A percentile compares a stretch with the other conserved stretches of the same genome.
phyloP scores from a whole-genome alignment of 176 grass and related monocot species.

The Cenchrus purpureus region DNA sequence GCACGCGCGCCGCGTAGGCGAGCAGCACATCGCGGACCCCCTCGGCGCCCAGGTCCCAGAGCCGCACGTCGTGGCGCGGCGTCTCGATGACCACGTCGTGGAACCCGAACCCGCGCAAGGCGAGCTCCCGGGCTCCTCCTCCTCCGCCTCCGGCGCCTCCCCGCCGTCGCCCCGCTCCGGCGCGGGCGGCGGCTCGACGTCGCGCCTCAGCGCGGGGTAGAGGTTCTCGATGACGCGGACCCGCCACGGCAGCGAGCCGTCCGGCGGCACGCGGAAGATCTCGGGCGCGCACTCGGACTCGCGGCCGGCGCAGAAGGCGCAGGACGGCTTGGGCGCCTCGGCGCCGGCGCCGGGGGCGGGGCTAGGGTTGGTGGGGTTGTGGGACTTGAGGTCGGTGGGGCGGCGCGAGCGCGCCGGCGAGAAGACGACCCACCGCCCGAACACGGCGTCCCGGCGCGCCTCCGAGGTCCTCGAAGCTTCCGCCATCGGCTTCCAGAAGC shows the following conservation, averaged over 20 bases:
- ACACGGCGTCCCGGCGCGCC: slow-evolving; percentile 69
- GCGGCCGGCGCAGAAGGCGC: slow-evolving; percentile 92
- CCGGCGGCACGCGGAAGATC: slow-evolving; percentile 79
- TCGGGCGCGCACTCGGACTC: slow-evolving; percentile 89
- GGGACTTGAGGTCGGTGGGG: slow-evolving; percentile 91
- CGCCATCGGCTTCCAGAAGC: slow-evolving; percentile 6
- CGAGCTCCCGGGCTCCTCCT: slow-evolving; percentile 8
- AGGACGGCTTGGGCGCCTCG: slow-evolving; percentile 44
- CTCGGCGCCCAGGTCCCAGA: slow-evolving; percentile 62
- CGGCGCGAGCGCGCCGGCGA: slow-evolving; percentile 85
- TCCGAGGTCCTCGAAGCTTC: slow-evolving; percentile 60
- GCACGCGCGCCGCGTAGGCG: slow-evolving; percentile 62
- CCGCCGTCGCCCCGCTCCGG: neutral
- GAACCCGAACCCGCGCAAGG: slow-evolving; percentile 76
- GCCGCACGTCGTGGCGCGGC: slow-evolving; percentile 73
- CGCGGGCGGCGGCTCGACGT: slow-evolving; percentile 45
- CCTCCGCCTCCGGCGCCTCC: neutral
- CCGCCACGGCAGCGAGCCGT: slow-evolving; percentile 51
- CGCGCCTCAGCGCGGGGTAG: slow-evolving; percentile 80
- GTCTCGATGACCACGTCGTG: slow-evolving; percentile 99
- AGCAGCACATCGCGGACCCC: slow-evolving; percentile 79
- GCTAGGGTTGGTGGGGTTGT: slow-evolving; percentile 47
- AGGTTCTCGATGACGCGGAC: slow-evolving; percentile 97
- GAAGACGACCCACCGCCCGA: slow-evolving; percentile 83
- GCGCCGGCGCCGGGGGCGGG: slow-evolving; percentile 9